A percentile compares a stretch with the other conserved stretches of the same genome.
Conservation (phyloP, 768 basidiomycete genomes). For the Lentinula guzmanii region DNA sequence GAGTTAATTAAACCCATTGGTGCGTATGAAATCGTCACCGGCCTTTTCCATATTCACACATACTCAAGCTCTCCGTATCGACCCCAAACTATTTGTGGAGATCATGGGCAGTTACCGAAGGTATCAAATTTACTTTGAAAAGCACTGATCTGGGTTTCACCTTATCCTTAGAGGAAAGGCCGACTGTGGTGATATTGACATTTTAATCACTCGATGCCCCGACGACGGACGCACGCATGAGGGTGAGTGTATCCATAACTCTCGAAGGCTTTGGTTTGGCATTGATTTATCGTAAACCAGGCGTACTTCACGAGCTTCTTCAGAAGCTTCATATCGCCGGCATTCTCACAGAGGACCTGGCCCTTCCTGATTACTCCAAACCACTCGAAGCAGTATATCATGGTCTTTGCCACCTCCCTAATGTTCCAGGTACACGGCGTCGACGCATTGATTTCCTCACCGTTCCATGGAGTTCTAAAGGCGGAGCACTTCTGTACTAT, state of each 20-base stretch:
- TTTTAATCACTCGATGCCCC: slow-evolving; percentile 73
- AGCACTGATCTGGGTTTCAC: not conserved
- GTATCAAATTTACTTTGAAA: slow-evolving; percentile 21
- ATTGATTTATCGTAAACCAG: slow-evolving; percentile 27
- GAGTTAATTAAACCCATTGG: slow-evolving; percentile 68
- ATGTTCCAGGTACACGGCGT: slow-evolving; percentile 32
- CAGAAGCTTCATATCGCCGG: slow-evolving; percentile 44
- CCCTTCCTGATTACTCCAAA: slow-evolving; percentile 58
- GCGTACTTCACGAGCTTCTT: slow-evolving; percentile 57
- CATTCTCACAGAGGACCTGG: slow-evolving; percentile 79
- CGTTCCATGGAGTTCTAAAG: slow-evolving; percentile 72
- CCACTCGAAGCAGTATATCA: slow-evolving; percentile 76
- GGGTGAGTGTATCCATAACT: slow-evolving; percentile 32
- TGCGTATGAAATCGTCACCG: slow-evolving; percentile 19
- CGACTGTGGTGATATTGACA: slow-evolving; percentile 89
- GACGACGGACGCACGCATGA: slow-evolving; percentile 70
- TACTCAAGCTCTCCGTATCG: slow-evolving; percentile 57
- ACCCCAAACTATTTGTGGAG: slow-evolving; percentile 65
- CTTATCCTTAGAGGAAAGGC: slow-evolving; percentile 54
- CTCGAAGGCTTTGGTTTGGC: slow-evolving; percentile 2
- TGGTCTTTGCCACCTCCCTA: slow-evolving; percentile 65
- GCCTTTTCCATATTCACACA: not conserved
- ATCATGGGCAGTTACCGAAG: slow-evolving; percentile 92
- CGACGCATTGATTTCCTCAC: slow-evolving; percentile 83
- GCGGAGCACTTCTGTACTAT: slow-evolving; percentile 88